These are phyloP conservation scores for Allomyces javanicus DNA, from an alignment of 192 early-diverging fungal genomes.

Conservation along the genomic window DNA sequence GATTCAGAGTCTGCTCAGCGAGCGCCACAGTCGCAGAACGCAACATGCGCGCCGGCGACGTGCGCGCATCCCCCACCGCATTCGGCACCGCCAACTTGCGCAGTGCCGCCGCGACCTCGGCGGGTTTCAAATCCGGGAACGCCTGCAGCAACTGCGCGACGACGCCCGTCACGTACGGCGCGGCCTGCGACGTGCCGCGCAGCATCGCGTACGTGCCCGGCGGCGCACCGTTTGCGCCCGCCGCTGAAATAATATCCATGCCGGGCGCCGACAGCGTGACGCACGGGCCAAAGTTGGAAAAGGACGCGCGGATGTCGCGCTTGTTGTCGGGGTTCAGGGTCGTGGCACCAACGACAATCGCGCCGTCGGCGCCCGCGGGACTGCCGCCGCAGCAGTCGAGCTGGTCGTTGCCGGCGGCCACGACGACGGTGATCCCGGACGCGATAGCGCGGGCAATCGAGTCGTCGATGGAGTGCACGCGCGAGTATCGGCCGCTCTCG, in stretches of 20 bases:
- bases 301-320: not conserved
- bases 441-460: not conserved
- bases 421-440: not conserved
- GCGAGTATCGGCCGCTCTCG: not conserved
- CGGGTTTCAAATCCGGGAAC: not conserved
- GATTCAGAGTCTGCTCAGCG: too few species aligned
- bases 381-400: not conserved
- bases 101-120: not conserved
- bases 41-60: not conserved
- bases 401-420: not conserved
- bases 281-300: not conserved
- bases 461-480: not conserved
- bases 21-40: not conserved
- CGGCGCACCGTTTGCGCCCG: not conserved
- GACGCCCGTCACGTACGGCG: not conserved
- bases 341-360: not conserved
- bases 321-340: not conserved
- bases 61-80: not conserved
- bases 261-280: not conserved
- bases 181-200: not conserved
- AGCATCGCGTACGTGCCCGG: not conserved
- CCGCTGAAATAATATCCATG: not conserved
- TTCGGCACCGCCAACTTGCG: not conserved
- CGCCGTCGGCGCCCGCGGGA: not conserved
- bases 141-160: not conserved